Percentiles rank a stretch among this genome's conserved stretches.
Evolutionary conservation across 495 filamentous ascomycete genomes (phyloP).

Genomic region (Aspergillus carlsbadensis): DNA sequence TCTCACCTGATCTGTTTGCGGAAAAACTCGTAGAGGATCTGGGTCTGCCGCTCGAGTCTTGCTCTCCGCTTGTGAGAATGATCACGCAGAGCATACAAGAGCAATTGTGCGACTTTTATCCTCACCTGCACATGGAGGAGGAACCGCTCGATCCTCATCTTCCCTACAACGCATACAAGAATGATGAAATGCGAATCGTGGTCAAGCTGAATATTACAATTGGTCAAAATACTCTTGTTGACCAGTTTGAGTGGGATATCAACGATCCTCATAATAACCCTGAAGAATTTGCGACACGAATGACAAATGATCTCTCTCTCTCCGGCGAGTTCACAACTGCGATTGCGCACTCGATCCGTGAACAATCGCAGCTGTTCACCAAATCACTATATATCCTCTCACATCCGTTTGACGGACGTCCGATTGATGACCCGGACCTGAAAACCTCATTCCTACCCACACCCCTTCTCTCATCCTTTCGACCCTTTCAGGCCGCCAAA

Average conservation of each 20-base stretch:
- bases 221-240: conserved; percentile 87
- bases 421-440: conserved; percentile 88
- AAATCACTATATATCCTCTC: conserved; percentile 89
- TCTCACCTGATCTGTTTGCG: conserved; percentile 77
- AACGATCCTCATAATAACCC: conserved; percentile 91
- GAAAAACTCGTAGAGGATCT: conserved; percentile 91
- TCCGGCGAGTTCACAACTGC: conserved; percentile 96
- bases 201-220: conserved; percentile 98
- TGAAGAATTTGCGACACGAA: conserved; percentile 86
- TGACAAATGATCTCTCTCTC: conserved; percentile 88
- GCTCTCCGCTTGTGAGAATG: conserved; percentile 65
- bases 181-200: conserved; percentile 96
- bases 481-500: conserved; percentile 85
- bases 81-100: conserved; percentile 80
- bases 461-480: conserved; percentile 77
- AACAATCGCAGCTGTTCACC: conserved; percentile 91
- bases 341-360: conserved; percentile 94
- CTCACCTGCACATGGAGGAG: conserved; percentile 84
- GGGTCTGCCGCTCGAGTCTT: conserved; percentile 67
- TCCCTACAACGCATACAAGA: conserved; percentile 92
- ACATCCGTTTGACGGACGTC: conserved; percentile 92
- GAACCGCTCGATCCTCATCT: conserved; percentile 86
- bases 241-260: conserved; percentile 99
- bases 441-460: conserved; percentile 81
- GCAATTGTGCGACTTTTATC: conserved; percentile 89